Evolutionary conservation across 2,329 filamentous ascomycete genomes (phyloP), one percentile per base, ranked within the genome.

Genomic region (Colletotrichum tropicale): DNA sequence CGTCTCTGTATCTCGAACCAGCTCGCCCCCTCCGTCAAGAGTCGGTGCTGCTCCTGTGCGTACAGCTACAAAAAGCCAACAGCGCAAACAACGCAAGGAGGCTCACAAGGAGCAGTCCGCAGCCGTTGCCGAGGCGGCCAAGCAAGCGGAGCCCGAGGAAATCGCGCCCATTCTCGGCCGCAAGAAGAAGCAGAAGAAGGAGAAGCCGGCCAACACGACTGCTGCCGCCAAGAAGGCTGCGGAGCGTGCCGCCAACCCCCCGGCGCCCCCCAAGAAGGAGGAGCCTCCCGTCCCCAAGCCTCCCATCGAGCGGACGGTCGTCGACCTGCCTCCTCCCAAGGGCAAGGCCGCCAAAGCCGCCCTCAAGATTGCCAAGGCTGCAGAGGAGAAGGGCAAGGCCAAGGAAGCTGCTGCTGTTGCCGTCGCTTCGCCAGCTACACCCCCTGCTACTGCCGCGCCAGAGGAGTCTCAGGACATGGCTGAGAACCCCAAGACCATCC

Each of bases 141-240:
- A 88, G 65, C 80, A 85, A 15, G 92, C 85, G 16, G 92, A 93
- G 74, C 83, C 88, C 15, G 87, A 91, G 67, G 89, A 91, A 78
- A 90, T 91, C 78, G 95, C 92, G 9, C 95, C 95, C 0, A 94
- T 98, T 55, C 83, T 95, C 65, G 94, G 94, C 38, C 91, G 95
- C 68, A 96, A 96, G 88, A 96, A 95, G 88, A 97, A 96, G 86
- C 91, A 94, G 82, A 96, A 94, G 88, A 96, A 95, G 85, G 92
- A 94, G 79, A 93, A 91, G 80, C 83, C 83, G 16, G 38, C 70
- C 9, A 64, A 21, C n/a, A 32, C 66, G 21, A 69, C 79, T 1
- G 71, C 76, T 65, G 58, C 71, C 21, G 48, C 66, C 10, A 77
- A 80, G 70, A 77, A 78, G 21, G 36, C 36, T 15, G 61, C 76